Evolutionary conservation across 345 rosid species (phyloP).

Genomic region (Clausena lansium): DNA sequence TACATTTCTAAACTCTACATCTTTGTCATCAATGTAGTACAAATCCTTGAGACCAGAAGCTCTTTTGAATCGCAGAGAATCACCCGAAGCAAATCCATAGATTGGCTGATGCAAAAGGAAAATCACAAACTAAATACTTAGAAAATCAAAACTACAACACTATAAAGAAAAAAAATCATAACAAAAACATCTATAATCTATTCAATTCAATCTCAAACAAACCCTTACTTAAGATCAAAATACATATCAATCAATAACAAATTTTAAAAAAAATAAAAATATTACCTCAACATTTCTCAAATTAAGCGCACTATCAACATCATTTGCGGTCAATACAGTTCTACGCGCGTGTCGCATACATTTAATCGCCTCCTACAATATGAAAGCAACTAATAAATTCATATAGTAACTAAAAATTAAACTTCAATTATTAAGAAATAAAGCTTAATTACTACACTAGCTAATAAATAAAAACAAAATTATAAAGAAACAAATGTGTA

Average conservation of each 20-base stretch:
- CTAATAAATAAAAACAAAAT: not conserved
- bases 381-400: not conserved
- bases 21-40: slow-evolving; percentile 70
- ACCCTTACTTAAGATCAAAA: not conserved
- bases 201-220: not conserved
- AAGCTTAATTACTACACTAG: not conserved
- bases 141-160: slow-evolving; percentile 1
- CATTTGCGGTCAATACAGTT: slow-evolving; percentile 56
- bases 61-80: slow-evolving; percentile 58
- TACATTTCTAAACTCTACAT: slow-evolving; percentile 74
- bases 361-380: slow-evolving; percentile 75
- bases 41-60: slow-evolving; percentile 74
- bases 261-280: not conserved
- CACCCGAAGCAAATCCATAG: slow-evolving; percentile 61
- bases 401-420: not conserved
- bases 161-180: not conserved
- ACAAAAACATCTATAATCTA: not conserved
- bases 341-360: slow-evolving; percentile 90
- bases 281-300: slow-evolving; percentile 77
- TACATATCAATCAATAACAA: not conserved
- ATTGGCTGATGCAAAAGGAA: slow-evolving; percentile 47
- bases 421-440: not conserved
- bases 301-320: slow-evolving; percentile 74
- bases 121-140: not conserved
- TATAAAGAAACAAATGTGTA: not conserved